Percentiles rank a stretch among this genome's conserved stretches.
Conservation (phyloP, 2,329 filamentous ascomycete species). For the Dactylonectria estremocensis region DNA sequence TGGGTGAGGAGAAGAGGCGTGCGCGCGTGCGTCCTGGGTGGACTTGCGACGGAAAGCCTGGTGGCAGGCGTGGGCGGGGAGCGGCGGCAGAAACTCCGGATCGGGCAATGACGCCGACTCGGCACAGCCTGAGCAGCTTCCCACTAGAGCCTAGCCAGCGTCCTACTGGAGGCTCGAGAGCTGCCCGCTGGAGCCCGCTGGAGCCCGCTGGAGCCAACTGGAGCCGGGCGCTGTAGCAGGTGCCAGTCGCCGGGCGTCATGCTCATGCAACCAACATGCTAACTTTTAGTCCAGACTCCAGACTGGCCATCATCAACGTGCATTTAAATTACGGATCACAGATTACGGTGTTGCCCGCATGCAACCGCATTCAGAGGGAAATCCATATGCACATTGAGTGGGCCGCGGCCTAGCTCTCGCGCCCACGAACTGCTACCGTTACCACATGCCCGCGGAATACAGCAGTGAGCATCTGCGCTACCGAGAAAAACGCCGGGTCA, state of each 20-base stretch:
- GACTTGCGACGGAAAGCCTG: conserved; percentile 49
- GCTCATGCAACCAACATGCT: conserved; percentile 6
- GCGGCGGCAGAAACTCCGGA: conserved; percentile 47
- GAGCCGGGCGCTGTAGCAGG: conserved; percentile 5
- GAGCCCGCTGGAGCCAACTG: conserved; percentile 7
- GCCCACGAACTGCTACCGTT: not conserved
- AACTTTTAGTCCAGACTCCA: too few species aligned
- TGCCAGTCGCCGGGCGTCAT: not conserved
- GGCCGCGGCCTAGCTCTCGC: not conserved
- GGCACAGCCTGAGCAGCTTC: not conserved
- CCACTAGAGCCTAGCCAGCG: not conserved
- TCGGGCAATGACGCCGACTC: conserved; percentile 42
- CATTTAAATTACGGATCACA: conserved; percentile 3
- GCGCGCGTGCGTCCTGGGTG: conserved; percentile 36
- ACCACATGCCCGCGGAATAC: not conserved
- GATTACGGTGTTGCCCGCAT: not conserved
- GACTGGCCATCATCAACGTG: not conserved
- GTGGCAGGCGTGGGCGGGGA: conserved; percentile 43
- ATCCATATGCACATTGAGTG: not conserved
- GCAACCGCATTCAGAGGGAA: not conserved
- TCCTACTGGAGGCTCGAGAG: not conserved
- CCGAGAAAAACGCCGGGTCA: not conserved
- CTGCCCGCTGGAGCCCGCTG: too few species aligned
- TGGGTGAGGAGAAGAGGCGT: conserved; percentile 44
- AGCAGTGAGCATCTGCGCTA: not conserved